Conservation (phyloP, 805 yeast species). For the Metschnikowia reukaufii region DNA sequence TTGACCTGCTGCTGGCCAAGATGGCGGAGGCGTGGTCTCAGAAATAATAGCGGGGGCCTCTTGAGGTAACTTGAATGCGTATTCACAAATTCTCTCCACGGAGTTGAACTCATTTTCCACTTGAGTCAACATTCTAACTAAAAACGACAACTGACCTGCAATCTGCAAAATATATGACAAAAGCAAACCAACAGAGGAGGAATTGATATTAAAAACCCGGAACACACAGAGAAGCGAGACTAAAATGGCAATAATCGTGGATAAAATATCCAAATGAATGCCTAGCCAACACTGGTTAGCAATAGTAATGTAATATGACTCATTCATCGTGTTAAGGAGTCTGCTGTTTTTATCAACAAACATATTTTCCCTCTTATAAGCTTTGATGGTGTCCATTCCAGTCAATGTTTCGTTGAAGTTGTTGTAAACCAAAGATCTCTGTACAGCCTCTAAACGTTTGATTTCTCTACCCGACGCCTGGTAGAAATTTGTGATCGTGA, state of each 20-base stretch:
- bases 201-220: slow-evolving; percentile 56
- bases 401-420: slow-evolving; percentile 68
- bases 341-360: slow-evolving; percentile 49
- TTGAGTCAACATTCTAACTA: slow-evolving; percentile 65
- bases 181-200: slow-evolving; percentile 68
- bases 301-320: slow-evolving; percentile 61
- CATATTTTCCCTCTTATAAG: slow-evolving; percentile 47
- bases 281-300: slow-evolving; percentile 77
- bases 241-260: slow-evolving; percentile 51
- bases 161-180: slow-evolving; percentile 59
- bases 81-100: slow-evolving; percentile 68
- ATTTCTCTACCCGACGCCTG: slow-evolving; percentile 74
- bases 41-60: slow-evolving; percentile 63
- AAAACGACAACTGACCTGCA: slow-evolving; percentile 56
- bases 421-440: slow-evolving; percentile 68
- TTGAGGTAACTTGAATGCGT: slow-evolving; percentile 61
- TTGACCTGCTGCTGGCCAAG: slow-evolving; percentile 53
- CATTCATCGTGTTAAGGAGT: slow-evolving; percentile 60
- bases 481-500: slow-evolving; percentile 52
- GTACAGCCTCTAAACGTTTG: slow-evolving; percentile 71
- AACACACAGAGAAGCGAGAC: slow-evolving; percentile 60
- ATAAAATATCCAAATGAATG: slow-evolving; percentile 49
- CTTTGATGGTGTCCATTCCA: slow-evolving; percentile 66
- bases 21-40: slow-evolving; percentile 41
- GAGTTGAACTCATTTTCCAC: slow-evolving; percentile 79